Percentiles rank a stretch among this genome's conserved stretches.
phyloP scores from a whole-genome alignment of 2,329 filamentous ascomycete genomes.

The Phialemonium atrogriseum region DNA sequence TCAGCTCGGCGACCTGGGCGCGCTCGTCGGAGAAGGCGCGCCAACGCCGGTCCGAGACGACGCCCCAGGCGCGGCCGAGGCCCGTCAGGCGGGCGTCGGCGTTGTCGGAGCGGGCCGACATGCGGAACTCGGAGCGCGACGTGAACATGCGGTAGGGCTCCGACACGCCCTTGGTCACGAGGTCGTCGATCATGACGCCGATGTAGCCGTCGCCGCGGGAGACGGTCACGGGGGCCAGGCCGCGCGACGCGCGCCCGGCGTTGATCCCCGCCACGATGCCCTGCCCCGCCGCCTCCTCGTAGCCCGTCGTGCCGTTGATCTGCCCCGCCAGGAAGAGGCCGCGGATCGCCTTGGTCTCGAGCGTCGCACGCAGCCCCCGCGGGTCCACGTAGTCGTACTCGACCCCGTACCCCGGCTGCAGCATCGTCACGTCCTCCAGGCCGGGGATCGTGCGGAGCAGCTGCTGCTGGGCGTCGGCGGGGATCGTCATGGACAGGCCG shows the following conservation, averaged over 20 bases:
- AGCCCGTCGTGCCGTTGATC: constrained; percentile 96
- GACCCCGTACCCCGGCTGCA: constrained; percentile 92
- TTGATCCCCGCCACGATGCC: constrained; percentile 91
- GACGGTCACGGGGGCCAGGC: constrained; percentile 57
- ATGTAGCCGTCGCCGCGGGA: constrained; percentile 88
- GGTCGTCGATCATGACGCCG: constrained; percentile 96
- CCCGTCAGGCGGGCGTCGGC: constrained; percentile 80
- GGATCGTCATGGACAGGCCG: constrained; percentile 94
- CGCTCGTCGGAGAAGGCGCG: constrained; percentile 55
- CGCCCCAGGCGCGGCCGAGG: constrained; percentile 66
- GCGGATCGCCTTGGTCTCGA: constrained; percentile 86
- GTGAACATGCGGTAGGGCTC: constrained; percentile 99
- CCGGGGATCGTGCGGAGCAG: constrained; percentile 83
- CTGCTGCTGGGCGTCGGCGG: constrained; percentile 74
- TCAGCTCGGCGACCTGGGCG: constrained; percentile 59
- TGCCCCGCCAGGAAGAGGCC: constrained; percentile 91
- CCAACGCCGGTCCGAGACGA: constrained; percentile 78
- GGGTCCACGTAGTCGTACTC: constrained; percentile 99
- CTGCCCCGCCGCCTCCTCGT: constrained; percentile 94
- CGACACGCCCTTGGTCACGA: constrained; percentile 91
- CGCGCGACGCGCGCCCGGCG: constrained; percentile 70
- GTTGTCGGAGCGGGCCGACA: constrained; percentile 88
- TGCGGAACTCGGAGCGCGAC: constrained; percentile 87
- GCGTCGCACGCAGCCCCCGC: constrained; percentile 72
- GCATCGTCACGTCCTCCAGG: constrained; percentile 81